Percentiles rank a stretch among this genome's conserved stretches.
Conservation (phyloP, 192 early-diverging fungal genomes). For the Coemansia sp. region DNA sequence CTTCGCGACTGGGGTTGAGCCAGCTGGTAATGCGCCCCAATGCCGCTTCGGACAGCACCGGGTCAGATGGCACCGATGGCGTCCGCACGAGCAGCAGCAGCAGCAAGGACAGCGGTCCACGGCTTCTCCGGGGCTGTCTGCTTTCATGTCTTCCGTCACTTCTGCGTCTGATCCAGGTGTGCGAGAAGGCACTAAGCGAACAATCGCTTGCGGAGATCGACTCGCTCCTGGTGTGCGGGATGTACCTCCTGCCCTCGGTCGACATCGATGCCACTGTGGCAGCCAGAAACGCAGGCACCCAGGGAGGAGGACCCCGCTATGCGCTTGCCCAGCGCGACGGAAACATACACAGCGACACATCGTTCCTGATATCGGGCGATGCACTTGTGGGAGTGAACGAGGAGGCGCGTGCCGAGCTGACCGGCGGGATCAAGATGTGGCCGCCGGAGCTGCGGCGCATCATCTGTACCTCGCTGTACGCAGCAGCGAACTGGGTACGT, state of each 20-base stretch:
- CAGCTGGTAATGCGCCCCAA: conserved; percentile 35
- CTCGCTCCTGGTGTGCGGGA: conserved; percentile 68
- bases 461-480: conserved; percentile 39
- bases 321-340: not conserved
- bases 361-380: conserved; percentile 13
- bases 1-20: conserved; percentile 39
- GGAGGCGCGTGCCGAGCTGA: conserved; percentile 39
- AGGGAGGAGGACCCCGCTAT: not conserved
- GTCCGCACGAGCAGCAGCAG: not conserved
- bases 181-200: conserved; percentile 59
- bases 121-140: conserved; percentile 37
- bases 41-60: not conserved
- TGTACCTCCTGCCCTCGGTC: conserved; percentile 38
- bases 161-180: conserved; percentile 70
- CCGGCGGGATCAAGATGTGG: conserved; percentile 14
- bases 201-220: conserved; percentile 64
- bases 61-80: not conserved
- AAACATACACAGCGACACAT: conserved; percentile 10
- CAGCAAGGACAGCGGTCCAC: conserved; percentile 10
- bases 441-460: conserved; percentile 24
- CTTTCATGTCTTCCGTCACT: conserved; percentile 64
- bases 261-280: conserved; percentile 15
- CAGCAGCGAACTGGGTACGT: conserved; percentile 60
- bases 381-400: conserved; percentile 38
- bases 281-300: conserved; percentile 28